Conservation (phyloP, 495 filamentous ascomycete species). For the Aspergillus nanangensis region DNA sequence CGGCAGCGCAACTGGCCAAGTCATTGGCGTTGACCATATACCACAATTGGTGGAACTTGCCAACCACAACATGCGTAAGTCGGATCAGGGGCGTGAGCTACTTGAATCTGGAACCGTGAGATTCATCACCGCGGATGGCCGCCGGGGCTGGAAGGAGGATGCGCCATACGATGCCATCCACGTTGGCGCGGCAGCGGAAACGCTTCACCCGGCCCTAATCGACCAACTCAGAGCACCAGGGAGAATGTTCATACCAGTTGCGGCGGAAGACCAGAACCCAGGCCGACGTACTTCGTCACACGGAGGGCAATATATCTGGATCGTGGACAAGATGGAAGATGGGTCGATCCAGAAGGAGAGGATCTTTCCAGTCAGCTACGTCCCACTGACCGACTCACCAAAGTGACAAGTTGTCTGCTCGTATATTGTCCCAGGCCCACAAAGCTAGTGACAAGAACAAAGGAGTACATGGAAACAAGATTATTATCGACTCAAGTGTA, state of each 20-base stretch:
- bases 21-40: constrained; percentile 90
- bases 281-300: constrained; percentile 13
- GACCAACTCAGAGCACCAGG: constrained; percentile 78
- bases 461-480: no score
- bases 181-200: constrained; percentile 81
- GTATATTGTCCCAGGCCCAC: background rate
- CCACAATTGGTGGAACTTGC: constrained; percentile 69
- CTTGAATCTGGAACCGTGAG: constrained; percentile 57
- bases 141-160: constrained; percentile 62
- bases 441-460: constrained; percentile 1
- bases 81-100: constrained; percentile 56
- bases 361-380: constrained; percentile 82
- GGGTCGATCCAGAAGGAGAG: constrained; percentile 72
- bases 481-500: no score
- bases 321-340: constrained; percentile 80
- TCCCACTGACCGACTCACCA: constrained; percentile 87
- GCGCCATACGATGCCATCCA: constrained; percentile 88
- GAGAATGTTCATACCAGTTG: constrained; percentile 83
- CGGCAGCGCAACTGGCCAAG: constrained; percentile 40
- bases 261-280: constrained; percentile 39
- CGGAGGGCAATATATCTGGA: constrained; percentile 75
- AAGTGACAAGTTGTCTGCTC: constrained; percentile 6
- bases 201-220: constrained; percentile 67
- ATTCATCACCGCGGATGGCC: constrained; percentile 79
- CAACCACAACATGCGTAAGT: constrained; percentile 68